Conservation (phyloP, 1,139 yeast genomes). For the Taphrina sp. region DNA sequence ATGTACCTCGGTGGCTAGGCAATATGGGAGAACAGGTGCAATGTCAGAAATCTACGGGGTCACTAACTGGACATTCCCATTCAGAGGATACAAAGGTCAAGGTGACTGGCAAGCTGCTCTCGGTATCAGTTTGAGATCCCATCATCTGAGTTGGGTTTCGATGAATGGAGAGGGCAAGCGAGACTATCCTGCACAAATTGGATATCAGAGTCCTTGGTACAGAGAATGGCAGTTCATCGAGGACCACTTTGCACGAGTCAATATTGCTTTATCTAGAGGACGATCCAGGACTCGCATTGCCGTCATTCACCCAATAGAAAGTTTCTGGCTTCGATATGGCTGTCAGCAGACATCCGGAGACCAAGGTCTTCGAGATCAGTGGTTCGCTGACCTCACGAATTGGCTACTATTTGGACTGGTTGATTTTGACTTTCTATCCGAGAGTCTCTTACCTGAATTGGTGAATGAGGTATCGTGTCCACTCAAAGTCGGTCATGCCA, state of each 20-base stretch:
- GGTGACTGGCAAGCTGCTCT: slow-evolving; percentile 31
- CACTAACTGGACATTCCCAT: slow-evolving; percentile 23
- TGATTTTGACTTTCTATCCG: slow-evolving; percentile 26
- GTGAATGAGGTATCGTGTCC: not conserved
- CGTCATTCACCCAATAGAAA: slow-evolving; percentile 25
- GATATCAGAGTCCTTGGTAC: slow-evolving; percentile 29
- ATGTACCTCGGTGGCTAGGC: slow-evolving; percentile 25
- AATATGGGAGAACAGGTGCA: slow-evolving; percentile 21
- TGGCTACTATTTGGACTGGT: slow-evolving; percentile 18
- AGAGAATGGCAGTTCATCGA: slow-evolving; percentile 19
- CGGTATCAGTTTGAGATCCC: slow-evolving; percentile 21
- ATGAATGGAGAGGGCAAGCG: slow-evolving; percentile 31
- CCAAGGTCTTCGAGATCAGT: slow-evolving; percentile 9
- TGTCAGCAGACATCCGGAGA: slow-evolving; percentile 2
- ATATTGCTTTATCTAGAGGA: slow-evolving; percentile 21
- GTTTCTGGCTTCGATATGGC: slow-evolving; percentile 22
- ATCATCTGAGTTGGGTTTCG: slow-evolving; percentile 30
- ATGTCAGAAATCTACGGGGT: slow-evolving; percentile 28
- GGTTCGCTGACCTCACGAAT: slow-evolving; percentile 25
- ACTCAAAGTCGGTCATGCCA: slow-evolving; percentile 11
- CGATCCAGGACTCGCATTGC: slow-evolving; percentile 16
- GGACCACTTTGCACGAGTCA: slow-evolving; percentile 21
- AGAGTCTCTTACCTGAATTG: slow-evolving; percentile 18
- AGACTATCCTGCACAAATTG: slow-evolving; percentile 29
- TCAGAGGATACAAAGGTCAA: slow-evolving; percentile 25